A percentile compares a stretch with the other conserved stretches of the same genome.
These are phyloP conservation scores for Aspergillus arachidicola DNA, from an alignment of 2,329 filamentous ascomycete species.

Conservation along the genomic window DNA sequence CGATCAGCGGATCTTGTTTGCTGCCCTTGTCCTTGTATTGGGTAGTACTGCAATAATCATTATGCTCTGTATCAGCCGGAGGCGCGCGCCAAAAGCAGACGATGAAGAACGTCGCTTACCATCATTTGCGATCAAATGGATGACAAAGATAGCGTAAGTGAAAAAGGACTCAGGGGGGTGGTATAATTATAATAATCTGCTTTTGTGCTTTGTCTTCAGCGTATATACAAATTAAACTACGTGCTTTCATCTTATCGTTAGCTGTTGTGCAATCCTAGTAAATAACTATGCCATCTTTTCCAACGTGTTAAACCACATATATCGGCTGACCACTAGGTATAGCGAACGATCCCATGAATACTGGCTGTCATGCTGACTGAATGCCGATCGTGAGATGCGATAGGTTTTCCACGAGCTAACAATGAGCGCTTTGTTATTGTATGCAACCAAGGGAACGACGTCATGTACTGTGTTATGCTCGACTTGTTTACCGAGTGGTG, in stretches of 20 bases:
- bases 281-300: background rate
- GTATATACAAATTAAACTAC: background rate
- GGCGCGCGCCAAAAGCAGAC: background rate
- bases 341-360: slow-evolving; percentile 47
- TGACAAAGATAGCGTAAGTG: background rate
- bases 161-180: background rate
- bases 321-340: slow-evolving; percentile 45
- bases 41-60: background rate
- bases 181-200: background rate
- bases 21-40: background rate
- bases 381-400: slow-evolving; percentile 37
- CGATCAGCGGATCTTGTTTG: background rate
- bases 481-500: background rate
- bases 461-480: background rate
- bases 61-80: background rate
- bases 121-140: background rate
- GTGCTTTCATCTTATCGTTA: background rate
- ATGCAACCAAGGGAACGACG: slow-evolving; percentile 7
- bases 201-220: background rate
- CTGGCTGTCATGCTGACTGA: slow-evolving; percentile 42
- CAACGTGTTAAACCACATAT: slow-evolving; percentile 45
- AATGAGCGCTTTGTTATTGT: slow-evolving; percentile 34
- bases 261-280: too few species aligned
- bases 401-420: slow-evolving; percentile 43
- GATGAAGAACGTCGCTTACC: background rate